These are phyloP conservation scores for Teratosphaeria zuluensis DNA, from an alignment of 2,329 filamentous ascomycete genomes.

Conservation along the genomic window DNA sequence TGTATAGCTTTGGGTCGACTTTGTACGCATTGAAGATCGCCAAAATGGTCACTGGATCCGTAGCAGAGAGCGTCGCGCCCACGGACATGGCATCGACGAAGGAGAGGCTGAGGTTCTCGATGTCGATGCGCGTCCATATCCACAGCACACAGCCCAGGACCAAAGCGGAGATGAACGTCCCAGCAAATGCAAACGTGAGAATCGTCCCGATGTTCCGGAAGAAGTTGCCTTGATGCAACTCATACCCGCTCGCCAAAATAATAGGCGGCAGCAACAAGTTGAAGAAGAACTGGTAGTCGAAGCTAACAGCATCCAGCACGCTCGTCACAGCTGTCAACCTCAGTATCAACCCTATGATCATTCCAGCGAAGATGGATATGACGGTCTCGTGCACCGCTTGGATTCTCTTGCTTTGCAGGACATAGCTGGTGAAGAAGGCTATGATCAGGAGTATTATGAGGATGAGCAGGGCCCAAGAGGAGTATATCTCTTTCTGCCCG, in stretches of 20 bases:
- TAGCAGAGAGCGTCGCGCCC: slow-evolving; percentile 90
- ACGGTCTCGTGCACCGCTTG: slow-evolving; percentile 97
- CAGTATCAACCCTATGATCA: slow-evolving; percentile 86
- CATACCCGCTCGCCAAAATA: slow-evolving; percentile 93
- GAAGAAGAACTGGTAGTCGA: slow-evolving; percentile 99
- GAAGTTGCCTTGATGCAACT: slow-evolving; percentile 97
- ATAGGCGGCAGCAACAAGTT: slow-evolving; percentile 97
- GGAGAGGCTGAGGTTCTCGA: slow-evolving; percentile 74
- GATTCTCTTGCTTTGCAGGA: slow-evolving; percentile 91
- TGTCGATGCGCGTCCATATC: slow-evolving; percentile 76
- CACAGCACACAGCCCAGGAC: slow-evolving; percentile 83
- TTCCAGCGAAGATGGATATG: slow-evolving; percentile 94
- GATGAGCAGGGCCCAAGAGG: slow-evolving; percentile 96
- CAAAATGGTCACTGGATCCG: slow-evolving; percentile 92
- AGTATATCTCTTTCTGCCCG: slow-evolving; percentile 84
- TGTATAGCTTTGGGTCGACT: slow-evolving; percentile 96
- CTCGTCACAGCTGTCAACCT: slow-evolving; percentile 71
- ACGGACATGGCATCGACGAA: slow-evolving; percentile 97
- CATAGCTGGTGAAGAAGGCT: slow-evolving; percentile 94
- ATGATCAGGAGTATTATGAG: slow-evolving; percentile 87
- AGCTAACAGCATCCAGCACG: slow-evolving; percentile 84
- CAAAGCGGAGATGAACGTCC: slow-evolving; percentile 94
- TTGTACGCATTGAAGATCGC: slow-evolving; percentile 99
- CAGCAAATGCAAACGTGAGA: slow-evolving; percentile 91
- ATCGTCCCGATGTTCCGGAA: slow-evolving; percentile 98